Evolutionary conservation across 257 asterid species (phyloP).

Genomic region (Salvia hispanica): DNA sequence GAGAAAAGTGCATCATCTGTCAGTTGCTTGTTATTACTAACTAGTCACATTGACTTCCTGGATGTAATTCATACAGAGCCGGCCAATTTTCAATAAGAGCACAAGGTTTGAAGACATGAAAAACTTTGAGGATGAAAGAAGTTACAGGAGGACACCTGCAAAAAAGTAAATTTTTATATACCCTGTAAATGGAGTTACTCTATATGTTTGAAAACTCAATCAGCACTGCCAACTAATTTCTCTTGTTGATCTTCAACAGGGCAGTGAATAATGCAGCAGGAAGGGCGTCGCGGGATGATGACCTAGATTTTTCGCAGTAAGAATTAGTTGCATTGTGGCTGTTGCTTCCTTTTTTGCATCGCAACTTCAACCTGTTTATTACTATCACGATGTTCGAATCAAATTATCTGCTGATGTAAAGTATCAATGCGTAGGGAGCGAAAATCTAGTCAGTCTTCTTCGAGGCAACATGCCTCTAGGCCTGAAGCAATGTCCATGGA

Average conservation of each 20-base stretch:
- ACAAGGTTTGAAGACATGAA: constrained; percentile 98
- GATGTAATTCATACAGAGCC: constrained; percentile 62
- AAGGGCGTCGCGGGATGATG: constrained; percentile 75
- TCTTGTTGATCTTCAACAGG: constrained; percentile 43
- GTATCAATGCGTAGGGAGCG: constrained; percentile 53
- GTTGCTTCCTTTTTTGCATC: background rate
- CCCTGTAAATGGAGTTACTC: constrained; percentile 6
- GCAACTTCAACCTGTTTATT: constrained; percentile 17
- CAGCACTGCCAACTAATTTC: constrained; percentile 25
- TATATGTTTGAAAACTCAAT: constrained; percentile 15
- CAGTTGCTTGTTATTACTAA: constrained; percentile 13
- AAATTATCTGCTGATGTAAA: constrained; percentile 24
- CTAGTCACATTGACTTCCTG: constrained; percentile 21
- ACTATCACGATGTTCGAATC: background rate
- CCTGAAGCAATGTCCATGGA: constrained; percentile 90
- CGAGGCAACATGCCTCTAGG: constrained; percentile 61
- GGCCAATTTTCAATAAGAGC: constrained; percentile 93
- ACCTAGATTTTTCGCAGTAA: constrained; percentile 68
- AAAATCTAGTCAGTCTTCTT: constrained; percentile 73
- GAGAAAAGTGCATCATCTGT: background rate
- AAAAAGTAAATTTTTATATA: constrained; percentile 46
- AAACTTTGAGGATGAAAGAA: constrained; percentile 72
- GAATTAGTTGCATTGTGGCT: constrained; percentile 23
- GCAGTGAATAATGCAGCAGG: constrained; percentile 63
- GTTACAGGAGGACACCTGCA: constrained; percentile 62